Evolutionary conservation across 768 basidiomycete genomes (phyloP).

Genomic region (Kwoniella dendrophila): DNA sequence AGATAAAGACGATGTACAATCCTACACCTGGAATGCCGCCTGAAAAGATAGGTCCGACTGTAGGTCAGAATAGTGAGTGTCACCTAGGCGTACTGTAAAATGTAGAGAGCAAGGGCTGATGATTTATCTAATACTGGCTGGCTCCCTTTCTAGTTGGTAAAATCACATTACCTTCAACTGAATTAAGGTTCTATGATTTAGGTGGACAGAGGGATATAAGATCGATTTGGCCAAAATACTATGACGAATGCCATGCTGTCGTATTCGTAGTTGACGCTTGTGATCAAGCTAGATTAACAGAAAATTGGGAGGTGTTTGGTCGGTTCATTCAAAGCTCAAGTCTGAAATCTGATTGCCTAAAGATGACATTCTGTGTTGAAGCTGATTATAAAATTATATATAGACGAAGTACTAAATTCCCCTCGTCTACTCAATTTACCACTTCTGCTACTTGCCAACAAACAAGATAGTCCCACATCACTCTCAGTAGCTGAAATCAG

Average conservation of each 20-base stretch:
- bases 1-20: conserved; percentile 90
- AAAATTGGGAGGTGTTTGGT: conserved; percentile 99
- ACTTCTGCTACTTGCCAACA: conserved; percentile 89
- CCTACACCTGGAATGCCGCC: conserved; percentile 82
- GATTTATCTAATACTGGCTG: too few relatives aligned
- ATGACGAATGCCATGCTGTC: conserved; percentile 95
- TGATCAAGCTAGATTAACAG: conserved; percentile 79
- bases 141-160: conserved; percentile 72
- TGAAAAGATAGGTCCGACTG: conserved; percentile 92
- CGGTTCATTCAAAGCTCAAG: conserved; percentile 54
- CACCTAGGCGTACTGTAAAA: too few relatives aligned
- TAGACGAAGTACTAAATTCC: conserved; percentile 82
- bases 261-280: conserved; percentile 93
- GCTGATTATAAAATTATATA: too few relatives aligned
- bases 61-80: conserved; percentile 91
- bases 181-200: conserved; percentile 95
- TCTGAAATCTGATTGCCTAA: too few relatives aligned
- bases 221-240: conserved; percentile 89
- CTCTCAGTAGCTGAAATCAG: conserved; percentile 88
- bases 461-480: conserved; percentile 81
- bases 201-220: conserved; percentile 93
- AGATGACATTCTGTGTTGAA: too few relatives aligned
- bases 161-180: conserved; percentile 87
- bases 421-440: conserved; percentile 90
- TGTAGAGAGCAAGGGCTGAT: too few relatives aligned